Conservation (phyloP, 176 grass and related monocot species). For the Rhipidocladum racemiflorum region DNA sequence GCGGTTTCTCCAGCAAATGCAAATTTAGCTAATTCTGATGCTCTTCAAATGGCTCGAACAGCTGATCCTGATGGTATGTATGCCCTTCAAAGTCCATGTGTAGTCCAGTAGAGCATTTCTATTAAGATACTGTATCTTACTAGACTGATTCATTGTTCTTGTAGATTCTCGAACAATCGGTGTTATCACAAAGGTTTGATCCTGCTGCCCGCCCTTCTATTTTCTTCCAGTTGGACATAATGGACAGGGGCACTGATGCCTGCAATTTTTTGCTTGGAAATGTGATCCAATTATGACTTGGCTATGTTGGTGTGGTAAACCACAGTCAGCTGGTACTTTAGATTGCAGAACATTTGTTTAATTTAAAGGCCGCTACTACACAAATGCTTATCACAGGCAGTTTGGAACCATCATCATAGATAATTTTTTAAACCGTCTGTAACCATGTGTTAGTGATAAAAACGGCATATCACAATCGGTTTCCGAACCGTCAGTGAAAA, state of each 20-base stretch:
- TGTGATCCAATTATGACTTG: conserved; percentile 86
- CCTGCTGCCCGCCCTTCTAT: too few species aligned
- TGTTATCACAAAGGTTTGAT: conserved; percentile 95
- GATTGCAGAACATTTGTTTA: conserved; percentile 1
- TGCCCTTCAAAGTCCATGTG: not conserved
- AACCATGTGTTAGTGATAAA: too few species aligned
- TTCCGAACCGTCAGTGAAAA: too few species aligned
- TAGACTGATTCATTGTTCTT: conserved; percentile 21
- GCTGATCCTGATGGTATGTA: conserved; percentile 91
- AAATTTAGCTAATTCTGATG: conserved; percentile 95
- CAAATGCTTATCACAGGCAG: too few species aligned
- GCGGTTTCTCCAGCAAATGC: conserved; percentile 98
- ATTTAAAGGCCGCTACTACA: not conserved
- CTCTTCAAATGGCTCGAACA: conserved; percentile 89
- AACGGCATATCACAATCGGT: too few species aligned
- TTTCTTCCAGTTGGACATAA: conserved; percentile 89
- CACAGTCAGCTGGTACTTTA: conserved; percentile 75
- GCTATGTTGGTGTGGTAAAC: conserved; percentile 91
- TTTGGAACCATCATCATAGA: too few species aligned
- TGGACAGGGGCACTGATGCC: conserved; percentile 98
- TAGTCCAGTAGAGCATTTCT: conserved; percentile 8
- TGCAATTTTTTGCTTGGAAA: conserved; percentile 94
- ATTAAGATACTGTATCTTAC: conserved; percentile 14
- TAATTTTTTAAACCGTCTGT: too few species aligned
- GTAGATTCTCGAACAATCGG: conserved; percentile 97